These are phyloP conservation scores for Globisporangium apiculatum DNA, from an alignment of 352 stramenopile genomes.

Conservation along the genomic window DNA sequence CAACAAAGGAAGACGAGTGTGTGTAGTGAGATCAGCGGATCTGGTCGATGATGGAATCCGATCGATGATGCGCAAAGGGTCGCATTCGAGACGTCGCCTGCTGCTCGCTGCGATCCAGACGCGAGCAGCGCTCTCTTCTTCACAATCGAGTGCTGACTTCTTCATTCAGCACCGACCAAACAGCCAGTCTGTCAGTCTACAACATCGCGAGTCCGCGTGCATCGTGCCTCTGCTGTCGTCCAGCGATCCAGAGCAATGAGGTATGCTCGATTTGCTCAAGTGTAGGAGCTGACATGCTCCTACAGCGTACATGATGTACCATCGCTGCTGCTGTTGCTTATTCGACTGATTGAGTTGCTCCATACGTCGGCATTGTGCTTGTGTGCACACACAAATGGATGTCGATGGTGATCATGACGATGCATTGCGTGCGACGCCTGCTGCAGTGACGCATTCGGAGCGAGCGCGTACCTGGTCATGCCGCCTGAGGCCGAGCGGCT, in stretches of 20 bases:
- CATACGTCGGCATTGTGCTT: too few relatives aligned
- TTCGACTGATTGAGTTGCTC: too few relatives aligned
- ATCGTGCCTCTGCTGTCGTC: not conserved
- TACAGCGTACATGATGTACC: too few relatives aligned
- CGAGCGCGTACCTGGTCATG: conserved; percentile 51
- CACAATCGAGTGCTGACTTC: not conserved
- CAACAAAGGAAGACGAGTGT: too few relatives aligned
- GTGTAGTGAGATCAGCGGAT: not conserved
- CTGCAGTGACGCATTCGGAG: conserved; percentile 7
- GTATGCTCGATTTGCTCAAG: not conserved
- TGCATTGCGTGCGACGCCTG: too few relatives aligned
- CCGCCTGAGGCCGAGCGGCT: conserved; percentile 78
- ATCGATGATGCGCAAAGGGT: not conserved
- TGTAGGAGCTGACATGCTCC: not conserved
- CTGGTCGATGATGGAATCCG: not conserved
- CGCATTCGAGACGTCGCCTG: too few relatives aligned
- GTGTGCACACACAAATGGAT: not conserved
- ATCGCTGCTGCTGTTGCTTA: not conserved
- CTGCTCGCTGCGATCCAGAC: not conserved
- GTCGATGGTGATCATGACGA: too few relatives aligned
- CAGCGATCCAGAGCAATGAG: not conserved
- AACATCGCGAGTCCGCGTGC: too few relatives aligned
- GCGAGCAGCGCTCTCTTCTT: not conserved
- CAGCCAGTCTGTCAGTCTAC: not conserved
- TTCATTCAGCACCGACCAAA: too few relatives aligned